Evolutionary conservation across 495 filamentous ascomycete species (phyloP).

Genomic region (Hyaloscypha hepaticicola): DNA sequence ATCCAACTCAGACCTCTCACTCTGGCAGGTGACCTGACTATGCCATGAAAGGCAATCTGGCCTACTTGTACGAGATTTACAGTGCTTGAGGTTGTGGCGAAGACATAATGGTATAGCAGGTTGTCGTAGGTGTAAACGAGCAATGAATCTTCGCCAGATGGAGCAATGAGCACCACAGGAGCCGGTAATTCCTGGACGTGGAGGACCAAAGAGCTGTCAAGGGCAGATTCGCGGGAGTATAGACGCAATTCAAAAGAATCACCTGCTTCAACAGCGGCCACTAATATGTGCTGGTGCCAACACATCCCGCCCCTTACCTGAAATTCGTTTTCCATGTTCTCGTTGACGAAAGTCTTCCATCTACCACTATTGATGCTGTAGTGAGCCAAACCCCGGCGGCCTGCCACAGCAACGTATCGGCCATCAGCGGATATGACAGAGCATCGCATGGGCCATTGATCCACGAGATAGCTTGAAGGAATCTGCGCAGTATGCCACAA

Average conservation of each 20-base stretch:
- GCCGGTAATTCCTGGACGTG: slow-evolving; percentile 75
- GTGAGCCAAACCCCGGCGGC: slow-evolving; percentile 87
- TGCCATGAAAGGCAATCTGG: slow-evolving; percentile 95
- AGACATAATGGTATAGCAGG: slow-evolving; percentile 90
- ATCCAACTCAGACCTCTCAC: slow-evolving; percentile 96
- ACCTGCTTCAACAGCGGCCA: slow-evolving; percentile 88
- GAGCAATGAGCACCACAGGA: slow-evolving; percentile 80
- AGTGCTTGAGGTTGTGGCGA: slow-evolving; percentile 62
- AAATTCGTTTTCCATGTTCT: slow-evolving; percentile 82
- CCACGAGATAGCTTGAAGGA: slow-evolving; percentile 76
- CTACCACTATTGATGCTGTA: slow-evolving; percentile 93
- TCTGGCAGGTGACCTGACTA: slow-evolving; percentile 87
- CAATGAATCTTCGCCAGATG: slow-evolving; percentile 89
- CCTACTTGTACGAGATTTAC: slow-evolving; percentile 88
- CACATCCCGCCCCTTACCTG: slow-evolving; percentile 94
- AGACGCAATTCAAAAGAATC: slow-evolving; percentile 84
- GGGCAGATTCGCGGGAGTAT: slow-evolving; percentile 80
- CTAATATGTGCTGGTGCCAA: slow-evolving; percentile 95
- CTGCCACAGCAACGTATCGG: slow-evolving; percentile 91
- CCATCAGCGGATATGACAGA: slow-evolving; percentile 87
- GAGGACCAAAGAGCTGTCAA: slow-evolving; percentile 71
- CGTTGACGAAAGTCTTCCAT: slow-evolving; percentile 91
- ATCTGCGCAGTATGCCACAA: slow-evolving; percentile 92
- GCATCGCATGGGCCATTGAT: slow-evolving; percentile 89
- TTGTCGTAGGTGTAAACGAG: slow-evolving; percentile 98